Conservation (phyloP, 1,284 basidiomycete genomes). For the Neonothopanus nambi region DNA sequence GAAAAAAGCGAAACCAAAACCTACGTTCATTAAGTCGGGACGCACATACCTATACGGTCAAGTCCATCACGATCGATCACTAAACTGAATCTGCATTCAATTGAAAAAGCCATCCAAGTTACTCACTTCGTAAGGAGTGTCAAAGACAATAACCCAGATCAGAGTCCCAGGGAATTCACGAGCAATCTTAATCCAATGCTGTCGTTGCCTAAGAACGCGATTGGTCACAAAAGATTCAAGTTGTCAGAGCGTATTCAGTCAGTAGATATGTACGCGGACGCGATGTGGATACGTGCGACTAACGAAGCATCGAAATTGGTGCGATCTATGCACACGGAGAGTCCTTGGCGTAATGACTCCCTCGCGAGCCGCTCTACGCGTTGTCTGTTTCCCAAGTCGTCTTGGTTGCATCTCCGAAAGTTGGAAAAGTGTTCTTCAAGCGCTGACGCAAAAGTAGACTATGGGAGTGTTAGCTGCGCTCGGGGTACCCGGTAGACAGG, state of each 20-base stretch:
- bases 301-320: constrained; percentile 60
- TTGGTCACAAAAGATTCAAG: not conserved
- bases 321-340: constrained; percentile 72
- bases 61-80: not conserved
- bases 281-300: too few relatives aligned
- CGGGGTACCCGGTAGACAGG: not conserved
- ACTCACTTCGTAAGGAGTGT: constrained; percentile 71
- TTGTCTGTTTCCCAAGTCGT: constrained; percentile 58
- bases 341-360: constrained; percentile 47
- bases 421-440: constrained; percentile 56
- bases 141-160: constrained; percentile 71
- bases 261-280: not conserved
- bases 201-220: constrained; percentile 52
- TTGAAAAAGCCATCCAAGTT: not conserved
- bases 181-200: constrained; percentile 71
- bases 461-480: not conserved
- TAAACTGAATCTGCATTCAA: not conserved
- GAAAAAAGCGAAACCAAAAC: constrained; percentile 21
- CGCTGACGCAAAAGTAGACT: constrained; percentile 73
- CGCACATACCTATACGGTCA: constrained; percentile 47
- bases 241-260: not conserved
- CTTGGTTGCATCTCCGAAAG: constrained; percentile 68
- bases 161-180: constrained; percentile 57
- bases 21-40: constrained; percentile 50
- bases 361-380: constrained; percentile 59